Percentiles rank a stretch among this genome's conserved stretches.
Conservation (phyloP, 1,284 basidiomycete species). For the Trichosporon sp. region DNA sequence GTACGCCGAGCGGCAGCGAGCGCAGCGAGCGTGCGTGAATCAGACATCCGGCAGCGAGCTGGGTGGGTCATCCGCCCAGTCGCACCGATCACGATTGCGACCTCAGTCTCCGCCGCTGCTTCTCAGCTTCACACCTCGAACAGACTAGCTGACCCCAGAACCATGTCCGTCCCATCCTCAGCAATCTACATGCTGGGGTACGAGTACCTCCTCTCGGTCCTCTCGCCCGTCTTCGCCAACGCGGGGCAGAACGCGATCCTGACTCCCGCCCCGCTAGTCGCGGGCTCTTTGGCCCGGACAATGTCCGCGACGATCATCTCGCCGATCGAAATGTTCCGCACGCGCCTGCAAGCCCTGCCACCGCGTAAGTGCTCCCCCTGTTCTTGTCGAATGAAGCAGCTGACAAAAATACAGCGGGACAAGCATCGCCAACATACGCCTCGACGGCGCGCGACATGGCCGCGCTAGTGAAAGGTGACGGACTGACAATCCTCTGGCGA, state of each 20-base stretch:
- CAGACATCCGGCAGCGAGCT: no score
- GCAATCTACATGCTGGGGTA: conserved; percentile 96
- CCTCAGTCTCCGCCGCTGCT: neutral
- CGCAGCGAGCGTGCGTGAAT: conserved; percentile 6
- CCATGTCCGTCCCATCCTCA: conserved; percentile 87
- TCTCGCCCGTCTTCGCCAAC: conserved; percentile 36
- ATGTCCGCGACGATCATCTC: conserved; percentile 74
- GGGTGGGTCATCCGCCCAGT: no score
- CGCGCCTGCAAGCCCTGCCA: conserved; percentile 78
- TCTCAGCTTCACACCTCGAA: neutral
- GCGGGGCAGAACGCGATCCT: conserved; percentile 39
- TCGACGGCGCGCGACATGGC: conserved; percentile 36
- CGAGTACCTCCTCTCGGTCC: conserved; percentile 65
- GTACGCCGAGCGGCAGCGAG: conserved; percentile 38
- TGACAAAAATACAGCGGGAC: conserved; percentile 48
- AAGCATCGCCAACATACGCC: conserved; percentile 59
- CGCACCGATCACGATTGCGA: no score
- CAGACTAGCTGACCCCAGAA: conserved; percentile 49
- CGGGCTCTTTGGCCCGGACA: conserved; percentile 77
- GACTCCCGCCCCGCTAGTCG: conserved; percentile 65
- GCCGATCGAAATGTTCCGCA: conserved; percentile 88
- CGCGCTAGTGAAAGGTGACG: conserved; percentile 58
- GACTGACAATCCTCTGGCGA: conserved; percentile 72
- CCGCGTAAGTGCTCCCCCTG: conserved; percentile 41
- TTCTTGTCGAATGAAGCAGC: neutral